Evolutionary conservation across 2,329 filamentous ascomycete species (phyloP).

Genomic region (Nigrospora sphaerica): DNA sequence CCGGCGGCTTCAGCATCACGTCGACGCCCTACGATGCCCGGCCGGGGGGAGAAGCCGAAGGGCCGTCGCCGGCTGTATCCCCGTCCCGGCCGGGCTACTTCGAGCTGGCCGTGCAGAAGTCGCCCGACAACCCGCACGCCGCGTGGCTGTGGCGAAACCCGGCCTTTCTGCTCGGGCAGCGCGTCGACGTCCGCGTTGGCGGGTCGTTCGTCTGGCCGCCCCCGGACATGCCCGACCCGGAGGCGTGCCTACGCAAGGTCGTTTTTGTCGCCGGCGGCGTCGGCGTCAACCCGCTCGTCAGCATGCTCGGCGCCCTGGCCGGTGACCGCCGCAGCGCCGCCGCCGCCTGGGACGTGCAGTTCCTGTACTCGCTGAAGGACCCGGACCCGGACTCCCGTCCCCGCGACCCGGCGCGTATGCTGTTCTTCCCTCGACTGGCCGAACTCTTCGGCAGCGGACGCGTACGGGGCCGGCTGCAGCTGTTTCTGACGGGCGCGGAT

Average conservation of each 20-base stretch:
- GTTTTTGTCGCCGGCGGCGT: constrained; percentile 78
- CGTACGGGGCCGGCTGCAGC: constrained; percentile 31
- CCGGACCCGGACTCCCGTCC: constrained; percentile 7
- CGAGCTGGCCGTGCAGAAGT: constrained; percentile 72
- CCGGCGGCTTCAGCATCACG: constrained; percentile 85
- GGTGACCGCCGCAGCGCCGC: constrained; percentile 14
- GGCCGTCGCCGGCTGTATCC: neutral
- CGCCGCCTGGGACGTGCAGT: constrained; percentile 53
- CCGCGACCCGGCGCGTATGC: constrained; percentile 24
- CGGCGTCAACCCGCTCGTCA: constrained; percentile 74
- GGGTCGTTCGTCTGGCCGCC: constrained; percentile 79
- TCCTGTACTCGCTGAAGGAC: constrained; percentile 55
- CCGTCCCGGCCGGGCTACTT: constrained; percentile 37
- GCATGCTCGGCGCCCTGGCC: constrained; percentile 48
- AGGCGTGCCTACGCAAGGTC: constrained; percentile 42
- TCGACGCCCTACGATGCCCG: constrained; percentile 57
- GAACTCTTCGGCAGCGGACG: constrained; percentile 28
- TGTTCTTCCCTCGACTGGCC: constrained; percentile 45
- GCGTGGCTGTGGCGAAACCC: constrained; percentile 65
- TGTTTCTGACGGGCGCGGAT: constrained; percentile 37
- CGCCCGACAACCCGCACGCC: constrained; percentile 63
- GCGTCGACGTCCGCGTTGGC: constrained; percentile 64
- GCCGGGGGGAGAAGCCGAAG: constrained; percentile 4
- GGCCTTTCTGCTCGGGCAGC: constrained; percentile 45
- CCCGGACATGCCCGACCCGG: constrained; percentile 28